phyloP scores from a whole-genome alignment of 805 yeast species.

The Cyberlindnera japonica region DNA sequence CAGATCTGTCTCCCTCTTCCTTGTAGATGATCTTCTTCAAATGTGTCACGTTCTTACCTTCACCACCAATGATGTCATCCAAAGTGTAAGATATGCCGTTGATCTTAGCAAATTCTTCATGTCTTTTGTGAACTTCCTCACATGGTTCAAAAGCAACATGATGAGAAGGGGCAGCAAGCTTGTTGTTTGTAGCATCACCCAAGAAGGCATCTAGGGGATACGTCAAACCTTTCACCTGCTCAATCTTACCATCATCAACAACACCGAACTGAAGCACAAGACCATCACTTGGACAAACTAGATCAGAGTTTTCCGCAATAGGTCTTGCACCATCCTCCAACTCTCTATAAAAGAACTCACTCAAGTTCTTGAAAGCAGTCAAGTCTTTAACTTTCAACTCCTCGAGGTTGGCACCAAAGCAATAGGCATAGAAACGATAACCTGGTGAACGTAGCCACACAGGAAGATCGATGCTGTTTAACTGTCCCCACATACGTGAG shows the following conservation, averaged over 20 bases:
- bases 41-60: slow-evolving; percentile 39
- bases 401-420: slow-evolving; percentile 84
- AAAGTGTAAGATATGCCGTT: slow-evolving; percentile 71
- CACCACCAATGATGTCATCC: slow-evolving; percentile 64
- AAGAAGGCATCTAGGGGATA: slow-evolving; percentile 84
- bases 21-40: slow-evolving; percentile 46
- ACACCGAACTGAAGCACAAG: slow-evolving; percentile 80
- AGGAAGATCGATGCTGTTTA: slow-evolving; percentile 81
- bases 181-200: slow-evolving; percentile 48
- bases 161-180: slow-evolving; percentile 54
- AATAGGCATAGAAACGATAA: slow-evolving; percentile 65
- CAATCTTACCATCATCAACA: slow-evolving; percentile 79
- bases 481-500: slow-evolving; percentile 92
- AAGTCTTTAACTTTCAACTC: slow-evolving; percentile 87
- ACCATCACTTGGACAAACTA: slow-evolving; percentile 94
- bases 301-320: slow-evolving; percentile 53
- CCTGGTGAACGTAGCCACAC: slow-evolving; percentile 84
- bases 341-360: slow-evolving; percentile 87
- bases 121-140: slow-evolving; percentile 43
- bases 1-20: slow-evolving; percentile 67
- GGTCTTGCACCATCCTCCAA: slow-evolving; percentile 80
- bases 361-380: slow-evolving; percentile 67
- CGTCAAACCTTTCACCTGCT: slow-evolving; percentile 95
- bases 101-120: slow-evolving; percentile 71
- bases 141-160: slow-evolving; percentile 42